Evolutionary conservation across 2,329 filamentous ascomycete species (phyloP).

Genomic region (Talaromyces albobiverticillius): DNA sequence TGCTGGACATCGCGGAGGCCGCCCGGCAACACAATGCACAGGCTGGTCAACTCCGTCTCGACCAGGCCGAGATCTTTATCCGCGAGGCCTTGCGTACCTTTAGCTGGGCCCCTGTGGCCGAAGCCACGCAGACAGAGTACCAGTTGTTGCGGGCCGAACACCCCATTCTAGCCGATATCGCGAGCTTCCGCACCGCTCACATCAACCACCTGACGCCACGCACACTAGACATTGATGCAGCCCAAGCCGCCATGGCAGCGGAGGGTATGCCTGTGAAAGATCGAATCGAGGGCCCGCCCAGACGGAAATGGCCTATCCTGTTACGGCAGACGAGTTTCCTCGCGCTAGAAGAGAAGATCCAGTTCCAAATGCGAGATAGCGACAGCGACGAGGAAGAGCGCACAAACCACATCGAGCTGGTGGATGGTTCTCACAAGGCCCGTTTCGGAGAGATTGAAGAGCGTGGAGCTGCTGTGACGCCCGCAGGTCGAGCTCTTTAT

Average conservation of each 20-base stretch:
- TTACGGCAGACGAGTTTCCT: conserved; percentile 55
- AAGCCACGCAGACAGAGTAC: conserved; percentile 43
- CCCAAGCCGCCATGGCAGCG: conserved; percentile 43
- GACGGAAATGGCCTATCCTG: conserved; percentile 44
- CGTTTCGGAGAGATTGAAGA: conserved; percentile 56
- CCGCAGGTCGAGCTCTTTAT: conserved; percentile 45
- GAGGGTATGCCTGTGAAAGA: conserved; percentile 47
- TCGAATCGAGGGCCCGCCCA: conserved; percentile 52
- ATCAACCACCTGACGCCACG: conserved; percentile 56
- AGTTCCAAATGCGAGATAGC: conserved; percentile 31
- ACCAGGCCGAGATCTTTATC: conserved; percentile 40
- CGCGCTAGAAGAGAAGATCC: conserved; percentile 49
- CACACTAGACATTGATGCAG: conserved; percentile 48
- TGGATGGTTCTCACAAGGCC: conserved; percentile 46
- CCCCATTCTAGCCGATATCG: conserved; percentile 50
- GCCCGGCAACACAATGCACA: background rate
- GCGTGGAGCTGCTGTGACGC: conserved; percentile 50
- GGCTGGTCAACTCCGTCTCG: conserved; percentile 24
- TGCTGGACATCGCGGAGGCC: conserved; percentile 37
- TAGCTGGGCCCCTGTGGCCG: conserved; percentile 38
- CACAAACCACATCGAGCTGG: background rate
- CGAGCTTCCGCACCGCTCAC: conserved; percentile 43
- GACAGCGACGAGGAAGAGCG: background rate
- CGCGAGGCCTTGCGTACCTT: conserved; percentile 47
- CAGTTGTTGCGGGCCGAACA: conserved; percentile 41